Percentiles rank a stretch among this genome's conserved stretches.
Evolutionary conservation across 306 rosid genomes (phyloP).

Genomic region (Rosa lucieae): DNA sequence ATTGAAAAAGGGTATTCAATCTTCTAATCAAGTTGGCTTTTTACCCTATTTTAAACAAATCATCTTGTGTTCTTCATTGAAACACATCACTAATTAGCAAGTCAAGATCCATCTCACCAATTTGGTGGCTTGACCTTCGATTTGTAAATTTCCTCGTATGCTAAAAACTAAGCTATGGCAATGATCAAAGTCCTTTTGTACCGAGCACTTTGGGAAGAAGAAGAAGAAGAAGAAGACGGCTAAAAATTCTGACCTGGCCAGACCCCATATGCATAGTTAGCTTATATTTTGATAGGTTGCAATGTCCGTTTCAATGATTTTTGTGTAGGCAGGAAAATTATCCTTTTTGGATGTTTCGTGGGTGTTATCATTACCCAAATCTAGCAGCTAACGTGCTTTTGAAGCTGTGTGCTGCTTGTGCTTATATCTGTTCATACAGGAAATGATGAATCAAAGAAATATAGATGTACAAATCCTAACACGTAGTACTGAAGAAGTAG

Average conservation of each 20-base stretch:
- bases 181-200: not conserved
- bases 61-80: constrained; percentile 16
- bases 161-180: not conserved
- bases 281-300: constrained; percentile 4
- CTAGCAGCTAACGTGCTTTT: not conserved
- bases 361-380: constrained; percentile 14
- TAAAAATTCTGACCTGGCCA: not conserved
- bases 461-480: not conserved
- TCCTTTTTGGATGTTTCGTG: constrained; percentile 15
- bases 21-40: constrained; percentile 14
- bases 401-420: not conserved
- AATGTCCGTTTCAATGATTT: constrained; percentile 7
- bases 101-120: constrained; percentile 4
- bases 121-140: constrained; percentile 10
- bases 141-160: not conserved
- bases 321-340: not conserved
- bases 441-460: constrained; percentile 11
- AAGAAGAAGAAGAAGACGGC: constrained; percentile 2
- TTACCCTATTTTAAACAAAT: not conserved
- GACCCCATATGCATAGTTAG: not conserved
- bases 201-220: not conserved
- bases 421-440: not conserved
- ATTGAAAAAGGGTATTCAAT: not conserved
- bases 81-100: constrained; percentile 14
- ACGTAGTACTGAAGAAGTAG: not conserved